Evolutionary conservation across 495 filamentous ascomycete species (phyloP), one percentile per base, ranked within the genome.

Genomic region (Hypoxylon intermedium): DNA sequence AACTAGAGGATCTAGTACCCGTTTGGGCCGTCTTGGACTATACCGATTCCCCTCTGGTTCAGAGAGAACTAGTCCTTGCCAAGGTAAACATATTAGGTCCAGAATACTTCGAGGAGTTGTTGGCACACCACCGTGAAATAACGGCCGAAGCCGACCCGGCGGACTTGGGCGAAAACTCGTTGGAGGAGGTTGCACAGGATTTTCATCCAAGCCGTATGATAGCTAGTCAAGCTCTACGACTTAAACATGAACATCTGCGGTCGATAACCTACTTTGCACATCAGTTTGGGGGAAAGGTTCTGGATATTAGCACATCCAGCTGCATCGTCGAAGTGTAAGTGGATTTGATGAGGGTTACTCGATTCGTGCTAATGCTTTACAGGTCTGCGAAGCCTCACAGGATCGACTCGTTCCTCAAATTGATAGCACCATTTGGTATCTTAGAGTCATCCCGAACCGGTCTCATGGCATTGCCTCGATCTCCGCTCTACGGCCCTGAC

Each of bases 21-120:
- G 94, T 98, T 46, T 98, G 94, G 94, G 94, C 94, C 24, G 94
- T 98, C 12, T 79, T 98, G 55, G 94, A 98, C 74, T 98, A 98
- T 77, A 97, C 93, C 24, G 81, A 85, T 30, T 86, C 94, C 1
- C 91, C 94, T 20, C 82, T 98, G n/a, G 93, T 98, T 18, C 94
- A 98, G 79, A 87, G 94, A 48, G 94, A 98, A 75, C 78, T 98
- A 34, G 82, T 98, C 16, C 85, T 98, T n/a, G 93, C 94, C 40
- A 98, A 98, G 81, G 82, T 98, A 74, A 93, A 91, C 63, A 95
- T 94, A 45, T 79, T 98, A 16, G 94, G 94, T 0, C 94, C 94
- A 12, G 94, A 98, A 79, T 96, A 94, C 79, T 98, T 96, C 67
- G 93, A 97, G 74, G 93, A 98, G 75, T 81, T 98, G 53, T 83